Conservation (phyloP, 140 eudicot genomes). For the Erigeron philadelphicus region DNA sequence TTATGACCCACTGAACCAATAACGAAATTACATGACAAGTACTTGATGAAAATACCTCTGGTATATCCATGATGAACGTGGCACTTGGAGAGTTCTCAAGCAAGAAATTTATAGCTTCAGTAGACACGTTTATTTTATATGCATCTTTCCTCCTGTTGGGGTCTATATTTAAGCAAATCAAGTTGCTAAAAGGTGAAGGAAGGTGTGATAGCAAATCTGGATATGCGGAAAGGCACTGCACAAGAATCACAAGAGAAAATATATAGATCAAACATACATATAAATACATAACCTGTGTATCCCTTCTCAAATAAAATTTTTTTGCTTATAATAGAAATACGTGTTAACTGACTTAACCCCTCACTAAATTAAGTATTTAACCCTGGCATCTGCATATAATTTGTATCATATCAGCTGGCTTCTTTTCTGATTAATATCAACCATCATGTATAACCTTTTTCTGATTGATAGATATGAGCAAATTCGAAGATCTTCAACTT, state of each 20-base stretch:
- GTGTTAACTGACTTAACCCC: too few species aligned
- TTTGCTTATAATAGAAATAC: too few species aligned
- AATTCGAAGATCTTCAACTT: too few species aligned
- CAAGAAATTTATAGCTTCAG: background rate
- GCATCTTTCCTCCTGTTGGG: background rate
- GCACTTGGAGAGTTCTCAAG: background rate
- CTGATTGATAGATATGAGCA: too few species aligned
- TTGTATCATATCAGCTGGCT: too few species aligned
- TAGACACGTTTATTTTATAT: background rate
- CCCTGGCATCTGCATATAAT: too few species aligned
- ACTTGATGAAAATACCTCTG: background rate
- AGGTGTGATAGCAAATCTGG: constrained; percentile 9
- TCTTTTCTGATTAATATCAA: too few species aligned
- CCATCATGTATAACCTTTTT: too few species aligned
- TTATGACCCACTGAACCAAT: background rate
- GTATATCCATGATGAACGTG: background rate
- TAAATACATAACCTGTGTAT: background rate
- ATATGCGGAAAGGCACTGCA: constrained; percentile 27
- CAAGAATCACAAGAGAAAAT: background rate
- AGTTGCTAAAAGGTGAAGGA: constrained; percentile 7
- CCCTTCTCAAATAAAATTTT: background rate
- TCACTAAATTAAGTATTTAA: too few species aligned
- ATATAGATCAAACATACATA: constrained; percentile 5
- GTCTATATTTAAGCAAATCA: background rate
- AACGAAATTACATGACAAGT: background rate